Evolutionary conservation across 1,284 basidiomycete species (phyloP), one percentile per base, ranked within the genome.

Genomic region (Rhodotorula sp.): DNA sequence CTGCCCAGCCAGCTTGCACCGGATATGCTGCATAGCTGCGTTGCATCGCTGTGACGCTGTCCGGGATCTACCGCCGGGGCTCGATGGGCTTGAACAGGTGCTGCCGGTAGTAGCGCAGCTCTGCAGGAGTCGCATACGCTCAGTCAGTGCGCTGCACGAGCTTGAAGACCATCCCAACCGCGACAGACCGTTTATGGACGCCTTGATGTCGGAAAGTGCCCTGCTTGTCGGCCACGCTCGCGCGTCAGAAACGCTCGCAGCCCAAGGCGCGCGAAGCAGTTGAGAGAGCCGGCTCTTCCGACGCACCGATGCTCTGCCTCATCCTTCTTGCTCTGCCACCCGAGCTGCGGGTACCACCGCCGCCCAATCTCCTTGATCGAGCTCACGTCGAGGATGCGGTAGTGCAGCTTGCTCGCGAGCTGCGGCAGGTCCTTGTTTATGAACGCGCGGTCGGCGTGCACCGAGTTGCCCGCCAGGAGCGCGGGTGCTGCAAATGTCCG

Each of bases 371-470:
- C 81, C 68, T 77, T 77, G 66, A 77, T 72, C 34, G 71, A 70
- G 34, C 64, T 68, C 23, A 77, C 77, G 62, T 82, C 82, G 42
- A 82, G 78, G 61, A 82, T 82, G 7, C 82, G 76, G 71, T 82
- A 82, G 60, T 82, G 81, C 23, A 82, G 75, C 54, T 80, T 79
- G 8, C 67, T 66, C 7, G 79, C 68, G 41, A 82, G 70, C 50
- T 67, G 59, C 4, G 70, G 74, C n/a, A 76, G 57, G 58, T 71
- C 80, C 48, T 77, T 77, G 44, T 75, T 67, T 34, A 82, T 71
- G 55, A 81, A 82, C 4, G 67, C 71, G 52, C 78, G 79, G 70
- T 82, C 82, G 9, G 81, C 82, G 61, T 83, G 82, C 1, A 83
- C 82, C 0, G 80, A 80, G 72, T 79, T 82, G 4, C 82, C 82